Percentiles rank a stretch among this genome's conserved stretches.
Evolutionary conservation across 495 filamentous ascomycete species (phyloP).

Genomic region (Penicillium antarcticum): DNA sequence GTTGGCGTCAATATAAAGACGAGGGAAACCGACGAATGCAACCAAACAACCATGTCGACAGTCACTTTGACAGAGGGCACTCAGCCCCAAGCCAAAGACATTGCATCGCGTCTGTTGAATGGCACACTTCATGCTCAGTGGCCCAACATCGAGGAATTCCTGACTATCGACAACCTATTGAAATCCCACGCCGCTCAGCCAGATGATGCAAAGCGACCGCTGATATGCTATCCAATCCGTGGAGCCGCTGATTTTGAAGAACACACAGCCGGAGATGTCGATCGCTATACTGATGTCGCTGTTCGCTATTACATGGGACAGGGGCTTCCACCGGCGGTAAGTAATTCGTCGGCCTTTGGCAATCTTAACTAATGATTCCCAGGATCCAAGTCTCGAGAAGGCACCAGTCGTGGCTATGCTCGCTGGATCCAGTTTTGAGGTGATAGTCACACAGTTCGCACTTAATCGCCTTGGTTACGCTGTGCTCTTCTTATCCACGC

Average conservation of each 20-base stretch:
- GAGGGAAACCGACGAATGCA: too few relatives aligned
- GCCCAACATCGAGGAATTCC: slow-evolving; percentile 19
- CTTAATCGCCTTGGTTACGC: slow-evolving; percentile 54
- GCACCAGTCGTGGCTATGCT: slow-evolving; percentile 48
- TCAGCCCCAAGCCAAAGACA: slow-evolving; percentile 11
- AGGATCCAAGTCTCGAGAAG: slow-evolving; percentile 18
- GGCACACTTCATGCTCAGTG: slow-evolving; percentile 24
- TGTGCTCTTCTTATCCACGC: slow-evolving; percentile 53
- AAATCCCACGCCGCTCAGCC: slow-evolving; percentile 21
- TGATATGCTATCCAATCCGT: slow-evolving; percentile 22
- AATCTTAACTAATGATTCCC: background rate
- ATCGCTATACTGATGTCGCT: slow-evolving; percentile 25
- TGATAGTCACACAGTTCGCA: slow-evolving; percentile 51
- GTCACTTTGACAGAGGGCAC: slow-evolving; percentile 11
- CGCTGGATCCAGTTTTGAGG: slow-evolving; percentile 52
- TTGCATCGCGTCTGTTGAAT: slow-evolving; percentile 22
- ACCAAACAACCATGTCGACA: slow-evolving; percentile 11
- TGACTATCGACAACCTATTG: slow-evolving; percentile 24
- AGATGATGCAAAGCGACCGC: slow-evolving; percentile 13
- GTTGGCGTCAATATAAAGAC: too few relatives aligned
- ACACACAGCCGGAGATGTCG: slow-evolving; percentile 22
- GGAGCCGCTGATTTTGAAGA: slow-evolving; percentile 23
- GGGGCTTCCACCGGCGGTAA: slow-evolving; percentile 22
- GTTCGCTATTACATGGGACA: slow-evolving; percentile 20
- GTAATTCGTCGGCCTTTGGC: background rate